A percentile compares a stretch with the other conserved stretches of the same genome.
Evolutionary conservation across 2,329 filamentous ascomycete species (phyloP).

Genomic region (Xylaria sp.): DNA sequence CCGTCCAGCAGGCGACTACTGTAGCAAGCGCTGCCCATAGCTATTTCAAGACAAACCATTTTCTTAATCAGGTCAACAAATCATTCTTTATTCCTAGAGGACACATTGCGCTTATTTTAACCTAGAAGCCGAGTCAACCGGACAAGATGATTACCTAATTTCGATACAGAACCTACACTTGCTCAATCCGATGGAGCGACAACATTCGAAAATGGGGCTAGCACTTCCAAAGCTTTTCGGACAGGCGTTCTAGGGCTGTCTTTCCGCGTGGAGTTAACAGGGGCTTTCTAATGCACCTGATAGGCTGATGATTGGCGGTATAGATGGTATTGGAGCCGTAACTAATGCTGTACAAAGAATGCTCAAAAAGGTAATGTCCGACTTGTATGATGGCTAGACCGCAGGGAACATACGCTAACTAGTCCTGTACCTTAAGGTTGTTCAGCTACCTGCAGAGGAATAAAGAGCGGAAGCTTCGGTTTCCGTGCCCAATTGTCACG

Average conservation of each 20-base stretch:
- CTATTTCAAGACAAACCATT: constrained; percentile 20
- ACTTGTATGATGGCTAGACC: background rate
- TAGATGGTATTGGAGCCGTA: background rate
- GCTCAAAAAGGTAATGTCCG: constrained; percentile 1
- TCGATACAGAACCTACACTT: constrained; percentile 38
- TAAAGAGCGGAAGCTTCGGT: constrained; percentile 4
- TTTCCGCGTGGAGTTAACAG: background rate
- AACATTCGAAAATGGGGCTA: constrained; percentile 52
- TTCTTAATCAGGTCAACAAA: constrained; percentile 17
- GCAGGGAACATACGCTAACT: background rate
- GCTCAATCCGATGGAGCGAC: constrained; percentile 52
- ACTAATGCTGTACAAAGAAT: background rate
- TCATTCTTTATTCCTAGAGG: constrained; percentile 40
- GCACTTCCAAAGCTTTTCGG: constrained; percentile 32
- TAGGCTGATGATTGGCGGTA: background rate
- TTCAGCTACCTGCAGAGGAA: constrained; percentile 17
- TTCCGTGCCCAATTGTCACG: too few relatives aligned
- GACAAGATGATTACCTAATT: constrained; percentile 11
- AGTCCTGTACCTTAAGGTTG: constrained; percentile 26
- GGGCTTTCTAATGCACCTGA: background rate
- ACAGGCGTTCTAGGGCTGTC: background rate
- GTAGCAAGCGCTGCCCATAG: constrained; percentile 11
- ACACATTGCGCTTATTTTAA: constrained; percentile 19
- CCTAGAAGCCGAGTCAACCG: constrained; percentile 13
- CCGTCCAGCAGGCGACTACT: constrained; percentile 5